phyloP scores from a whole-genome alignment of 129 eudicot species.

The Solidago caesia region DNA sequence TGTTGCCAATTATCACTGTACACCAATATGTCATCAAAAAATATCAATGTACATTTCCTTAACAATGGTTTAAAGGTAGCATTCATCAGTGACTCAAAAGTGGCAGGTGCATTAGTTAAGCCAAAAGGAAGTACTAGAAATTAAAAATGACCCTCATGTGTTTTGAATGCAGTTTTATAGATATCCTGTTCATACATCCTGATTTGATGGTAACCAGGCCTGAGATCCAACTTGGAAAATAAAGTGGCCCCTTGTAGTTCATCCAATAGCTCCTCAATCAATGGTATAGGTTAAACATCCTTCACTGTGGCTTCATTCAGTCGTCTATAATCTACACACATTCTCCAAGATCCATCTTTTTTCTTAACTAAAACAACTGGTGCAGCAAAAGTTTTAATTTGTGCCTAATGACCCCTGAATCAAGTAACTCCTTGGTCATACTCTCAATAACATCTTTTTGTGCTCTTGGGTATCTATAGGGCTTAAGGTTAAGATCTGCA shows the following conservation, averaged over 20 bases:
- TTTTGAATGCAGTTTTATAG: background rate
- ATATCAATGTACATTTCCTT: no score
- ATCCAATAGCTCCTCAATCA: background rate
- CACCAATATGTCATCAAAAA: background rate
- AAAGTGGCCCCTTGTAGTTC: background rate
- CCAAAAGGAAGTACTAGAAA: background rate
- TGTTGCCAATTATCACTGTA: background rate
- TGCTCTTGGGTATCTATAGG: background rate
- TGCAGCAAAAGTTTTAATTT: background rate
- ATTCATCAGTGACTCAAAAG: background rate
- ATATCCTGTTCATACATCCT: background rate
- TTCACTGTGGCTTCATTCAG: background rate
- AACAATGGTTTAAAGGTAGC: no score
- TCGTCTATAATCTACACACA: background rate
- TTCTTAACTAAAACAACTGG: background rate
- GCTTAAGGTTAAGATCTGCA: background rate
- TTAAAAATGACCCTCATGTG: background rate
- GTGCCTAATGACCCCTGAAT: background rate
- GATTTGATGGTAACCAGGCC: background rate
- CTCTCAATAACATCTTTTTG: no score
- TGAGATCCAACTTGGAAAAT: background rate
- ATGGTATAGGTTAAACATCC: background rate
- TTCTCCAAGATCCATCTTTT: background rate
- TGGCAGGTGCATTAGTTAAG: background rate
- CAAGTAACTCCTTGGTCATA: no score